Base-by-base conservation (phyloP, 176 grass and related monocot genomes). In the Cenchrus fungigraminus region DNA sequence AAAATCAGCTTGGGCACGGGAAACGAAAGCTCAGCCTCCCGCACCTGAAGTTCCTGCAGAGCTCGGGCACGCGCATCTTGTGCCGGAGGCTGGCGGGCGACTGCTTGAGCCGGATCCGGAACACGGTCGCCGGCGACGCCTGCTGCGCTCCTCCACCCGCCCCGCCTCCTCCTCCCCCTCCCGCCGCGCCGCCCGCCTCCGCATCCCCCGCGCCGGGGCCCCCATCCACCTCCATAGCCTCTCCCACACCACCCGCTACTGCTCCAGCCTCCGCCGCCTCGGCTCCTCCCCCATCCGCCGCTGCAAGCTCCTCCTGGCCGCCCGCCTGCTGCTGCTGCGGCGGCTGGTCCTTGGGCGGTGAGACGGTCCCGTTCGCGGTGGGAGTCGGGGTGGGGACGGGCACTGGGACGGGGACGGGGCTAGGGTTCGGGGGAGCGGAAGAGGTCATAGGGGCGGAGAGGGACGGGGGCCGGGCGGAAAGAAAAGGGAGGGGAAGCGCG, bases 61-160 rank as follows among this genome's bases (percentile, higher is more conserved):
- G 93, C 81, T 99, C 91, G 3, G 97, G 93, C 71, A 99, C 93
- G 71, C 81, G 91, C 97, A 96, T 99, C 97, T 99, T 99, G 76
- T 94, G 93, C 32, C 84, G 81, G 81, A 99, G 90, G 87, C 93
- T 94, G 2, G 82, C 81, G 0, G 91, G 91, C 9, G 93, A 28
- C 74, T 99, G 97, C 91, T 96, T 96, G 82, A 99, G 97, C 65
- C 93, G 79, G 86, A 99, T 94, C 67, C 97, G 80, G 59, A 99
- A 96, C 53, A 99, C 97, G 34, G 88, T 96, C 73, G 91, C 93
- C 56, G 93, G 93, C 2, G 93, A 80, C 13, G 80, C 62, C 65
- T 59, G 80, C 28, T 79, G 74, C 78, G 51, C 86, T 20, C 75
- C 86, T 17, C 72, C 82, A 40, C 49, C 85, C 43, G 69, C 86